phyloP scores from a whole-genome alignment of 805 yeast species.

The Starmerella vitae region DNA sequence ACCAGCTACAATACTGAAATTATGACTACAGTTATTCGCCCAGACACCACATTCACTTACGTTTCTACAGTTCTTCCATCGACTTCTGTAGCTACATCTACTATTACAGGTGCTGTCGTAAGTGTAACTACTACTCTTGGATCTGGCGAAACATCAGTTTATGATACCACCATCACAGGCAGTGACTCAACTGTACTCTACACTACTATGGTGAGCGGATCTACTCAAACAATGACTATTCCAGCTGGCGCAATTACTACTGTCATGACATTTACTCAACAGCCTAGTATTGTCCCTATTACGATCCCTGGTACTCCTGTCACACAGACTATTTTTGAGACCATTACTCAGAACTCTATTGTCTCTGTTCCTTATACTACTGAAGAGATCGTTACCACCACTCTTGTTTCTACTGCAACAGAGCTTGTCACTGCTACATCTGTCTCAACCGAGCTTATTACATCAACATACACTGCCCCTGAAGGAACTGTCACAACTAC shows the following conservation, averaged over 20 bases:
- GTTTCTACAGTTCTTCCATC: conserved; percentile 5
- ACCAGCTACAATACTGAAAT: conserved; percentile 7
- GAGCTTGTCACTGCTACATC: not conserved
- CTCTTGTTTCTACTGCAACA: not conserved
- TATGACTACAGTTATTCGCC: conserved; percentile 4
- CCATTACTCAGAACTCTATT: not conserved
- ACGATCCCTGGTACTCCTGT: conserved; percentile 7
- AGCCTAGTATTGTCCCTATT: conserved; percentile 10
- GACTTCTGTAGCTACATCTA: conserved; percentile 7
- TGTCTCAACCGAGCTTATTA: not conserved
- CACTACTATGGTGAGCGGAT: conserved; percentile 5
- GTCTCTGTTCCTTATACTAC: not conserved
- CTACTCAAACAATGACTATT: conserved; percentile 1
- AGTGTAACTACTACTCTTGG: conserved; percentile 10
- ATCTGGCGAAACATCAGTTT: conserved; percentile 6
- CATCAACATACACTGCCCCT: conserved; percentile 1
- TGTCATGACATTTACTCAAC: conserved; percentile 7
- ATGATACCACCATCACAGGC: conserved; percentile 8
- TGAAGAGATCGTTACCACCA: not conserved
- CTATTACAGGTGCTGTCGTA: conserved; percentile 4
- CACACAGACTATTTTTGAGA: not conserved
- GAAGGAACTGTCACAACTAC: not conserved
- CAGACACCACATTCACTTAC: conserved; percentile 2
- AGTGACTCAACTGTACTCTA: conserved; percentile 2
- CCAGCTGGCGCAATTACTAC: conserved; percentile 6